Conservation (phyloP, 768 basidiomycete genomes). For the Lentinula edodes region DNA sequence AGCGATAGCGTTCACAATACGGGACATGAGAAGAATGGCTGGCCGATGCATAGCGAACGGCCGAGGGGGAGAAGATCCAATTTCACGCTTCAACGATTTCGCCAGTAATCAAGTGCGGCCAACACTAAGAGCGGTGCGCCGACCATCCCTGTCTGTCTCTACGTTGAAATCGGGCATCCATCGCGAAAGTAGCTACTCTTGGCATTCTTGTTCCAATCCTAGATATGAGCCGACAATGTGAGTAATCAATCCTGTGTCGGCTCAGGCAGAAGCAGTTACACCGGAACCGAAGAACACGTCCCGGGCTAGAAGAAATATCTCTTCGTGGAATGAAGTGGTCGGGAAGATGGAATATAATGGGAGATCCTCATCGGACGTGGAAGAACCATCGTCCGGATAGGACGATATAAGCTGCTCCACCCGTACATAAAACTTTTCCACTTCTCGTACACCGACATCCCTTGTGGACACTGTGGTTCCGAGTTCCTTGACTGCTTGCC, state of each 20-base stretch:
- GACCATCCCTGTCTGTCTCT: conserved; percentile 64
- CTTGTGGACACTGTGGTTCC: conserved; percentile 48
- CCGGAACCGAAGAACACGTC: conserved; percentile 89
- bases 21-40: conserved; percentile 71
- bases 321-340: conserved; percentile 76
- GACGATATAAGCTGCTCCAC: conserved; percentile 52
- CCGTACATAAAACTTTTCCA: conserved; percentile 80
- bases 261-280: conserved; percentile 44
- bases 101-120: conserved; percentile 60
- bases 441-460: conserved; percentile 69
- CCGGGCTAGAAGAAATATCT: conserved; percentile 80
- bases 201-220: conserved; percentile 63
- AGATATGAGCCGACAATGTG: conserved; percentile 54
- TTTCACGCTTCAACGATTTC: conserved; percentile 29
- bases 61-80: conserved; percentile 29
- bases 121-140: conserved; percentile 47
- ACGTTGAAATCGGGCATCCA: conserved; percentile 63
- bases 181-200: conserved; percentile 61
- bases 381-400: conserved; percentile 31
- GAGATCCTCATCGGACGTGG: conserved; percentile 18
- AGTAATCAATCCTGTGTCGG: conserved; percentile 46
- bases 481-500: conserved; percentile 54
- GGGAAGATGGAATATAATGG: conserved; percentile 48
- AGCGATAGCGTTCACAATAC: conserved; percentile 69
- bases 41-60: conserved; percentile 91